These are phyloP conservation scores for Plantago lanceolata DNA, from an alignment of 305 asterid species.

Conservation along the genomic window DNA sequence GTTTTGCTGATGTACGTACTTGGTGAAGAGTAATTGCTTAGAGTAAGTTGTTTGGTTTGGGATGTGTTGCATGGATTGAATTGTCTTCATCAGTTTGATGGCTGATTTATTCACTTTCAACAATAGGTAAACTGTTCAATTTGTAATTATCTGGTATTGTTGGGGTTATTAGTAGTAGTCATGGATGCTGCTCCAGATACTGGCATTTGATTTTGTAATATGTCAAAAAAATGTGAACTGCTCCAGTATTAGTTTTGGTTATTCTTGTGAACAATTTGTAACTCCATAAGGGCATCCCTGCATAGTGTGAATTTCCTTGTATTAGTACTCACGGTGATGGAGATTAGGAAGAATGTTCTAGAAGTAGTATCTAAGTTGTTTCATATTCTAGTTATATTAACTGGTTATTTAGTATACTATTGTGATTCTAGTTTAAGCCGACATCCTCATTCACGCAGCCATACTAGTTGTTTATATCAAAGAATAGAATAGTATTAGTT, in stretches of 20 bases:
- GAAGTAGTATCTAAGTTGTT: not conserved
- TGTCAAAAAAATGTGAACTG: too few relatives aligned
- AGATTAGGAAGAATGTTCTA: too few relatives aligned
- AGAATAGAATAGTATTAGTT: slow-evolving; percentile 18
- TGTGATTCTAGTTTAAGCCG: slow-evolving; percentile 13
- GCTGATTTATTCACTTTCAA: too few relatives aligned
- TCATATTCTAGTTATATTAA: not conserved
- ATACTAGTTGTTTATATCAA: slow-evolving; percentile 5
- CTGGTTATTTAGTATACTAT: slow-evolving; percentile 2
- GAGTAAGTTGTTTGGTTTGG: too few relatives aligned
- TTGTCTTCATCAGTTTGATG: too few relatives aligned
- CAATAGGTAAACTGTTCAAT: too few relatives aligned
- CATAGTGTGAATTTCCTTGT: not conserved
- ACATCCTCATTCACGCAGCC: not conserved
- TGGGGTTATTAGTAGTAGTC: not conserved
- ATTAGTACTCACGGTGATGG: not conserved
- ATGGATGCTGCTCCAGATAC: too few relatives aligned
- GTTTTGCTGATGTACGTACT: not conserved
- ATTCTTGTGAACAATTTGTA: too few relatives aligned
- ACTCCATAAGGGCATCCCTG: not conserved
- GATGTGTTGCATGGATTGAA: too few relatives aligned
- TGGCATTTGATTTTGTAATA: too few relatives aligned
- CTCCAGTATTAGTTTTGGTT: too few relatives aligned
- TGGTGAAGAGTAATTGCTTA: too few relatives aligned
- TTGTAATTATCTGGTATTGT: not conserved